Evolutionary conservation across 2,329 filamentous ascomycete species (phyloP), one percentile per base, ranked within the genome.

Genomic region (Laburnicola sp.): DNA sequence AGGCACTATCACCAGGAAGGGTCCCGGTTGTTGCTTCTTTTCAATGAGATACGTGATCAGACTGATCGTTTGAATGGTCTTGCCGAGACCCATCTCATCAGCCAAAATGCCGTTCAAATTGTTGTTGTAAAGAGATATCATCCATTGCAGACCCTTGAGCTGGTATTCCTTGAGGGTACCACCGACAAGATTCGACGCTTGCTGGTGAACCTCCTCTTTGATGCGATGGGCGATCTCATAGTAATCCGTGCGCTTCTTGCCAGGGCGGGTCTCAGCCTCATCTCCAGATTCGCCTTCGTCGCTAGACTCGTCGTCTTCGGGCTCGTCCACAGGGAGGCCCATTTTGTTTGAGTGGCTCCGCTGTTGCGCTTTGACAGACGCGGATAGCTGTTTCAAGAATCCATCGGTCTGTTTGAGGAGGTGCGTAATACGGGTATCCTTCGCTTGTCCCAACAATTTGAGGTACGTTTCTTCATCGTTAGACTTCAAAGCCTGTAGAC

Each of bases 101-200:
- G 94, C 94, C 65, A 99, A 80, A 60, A 99, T 97, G 82, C 94
- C 94, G 73, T 99, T 99, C 60, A 99, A 84, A 75, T 97, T 99
- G 80, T 99, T 99, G 86, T 99, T 99, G 83, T 97, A 99, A 10
- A 99, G 82, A 10, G 94, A 99, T 54, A 99, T 87, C 94, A 99
- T 99, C 94, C 94, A 99, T 74, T 99, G 93, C 41, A 99, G 79
- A 82, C 94, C 94, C 85, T 97, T 97, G 75, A 99, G 63, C 76
- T 99, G 94, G 75, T 99, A 99, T 73, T 99, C 94, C 75, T 99
- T 99, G 60, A 99, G 80, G 8, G 80, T 89, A 69, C 94, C 94
- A 70, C 94, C 94, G 57, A 97, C 91, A 54, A 99, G 82, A 37
- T 96, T 96, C 46, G 76, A 75, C 5, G 94, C 90, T 69, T 99